A percentile compares a stretch with the other conserved stretches of the same genome.
These are phyloP conservation scores for Agrostemma githago DNA, from an alignment of 148 eudicot genomes.

Conservation along the genomic window DNA sequence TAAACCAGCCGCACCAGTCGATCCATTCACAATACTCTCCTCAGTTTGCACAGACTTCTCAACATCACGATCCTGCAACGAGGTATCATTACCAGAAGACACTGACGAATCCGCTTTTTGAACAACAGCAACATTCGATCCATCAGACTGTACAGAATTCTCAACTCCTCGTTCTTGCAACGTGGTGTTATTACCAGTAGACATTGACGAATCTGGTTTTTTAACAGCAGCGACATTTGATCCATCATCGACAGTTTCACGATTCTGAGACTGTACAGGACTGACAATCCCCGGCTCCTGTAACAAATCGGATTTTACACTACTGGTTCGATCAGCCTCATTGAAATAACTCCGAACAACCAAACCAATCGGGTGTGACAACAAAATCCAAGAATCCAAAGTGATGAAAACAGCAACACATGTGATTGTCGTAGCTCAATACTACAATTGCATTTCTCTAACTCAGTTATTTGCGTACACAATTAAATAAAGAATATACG, in stretches of 20 bases:
- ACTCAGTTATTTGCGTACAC: no score
- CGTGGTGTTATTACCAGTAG: neutral
- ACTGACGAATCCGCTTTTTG: no score
- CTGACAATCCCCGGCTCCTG: no score
- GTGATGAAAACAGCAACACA: conserved; percentile 47
- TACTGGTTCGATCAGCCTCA: conserved; percentile 12
- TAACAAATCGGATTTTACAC: no score
- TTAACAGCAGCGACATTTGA: no score
- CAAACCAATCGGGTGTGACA: conserved; percentile 51
- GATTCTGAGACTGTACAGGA: neutral
- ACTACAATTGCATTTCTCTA: no score
- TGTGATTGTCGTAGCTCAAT: no score
- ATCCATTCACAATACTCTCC: no score
- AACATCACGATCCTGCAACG: neutral
- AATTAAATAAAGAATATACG: no score
- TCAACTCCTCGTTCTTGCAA: neutral
- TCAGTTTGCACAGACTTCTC: neutral
- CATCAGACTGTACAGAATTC: neutral
- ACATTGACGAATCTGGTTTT: neutral
- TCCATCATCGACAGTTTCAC: neutral
- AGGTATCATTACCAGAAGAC: no score
- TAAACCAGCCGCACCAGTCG: no score
- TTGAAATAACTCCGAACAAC: conserved; percentile 47
- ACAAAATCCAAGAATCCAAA: conserved; percentile 50
- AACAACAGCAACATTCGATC: no score